Conservation (phyloP, 805 yeast species). For the Saccharomycopsis oosterbeekiorum region DNA sequence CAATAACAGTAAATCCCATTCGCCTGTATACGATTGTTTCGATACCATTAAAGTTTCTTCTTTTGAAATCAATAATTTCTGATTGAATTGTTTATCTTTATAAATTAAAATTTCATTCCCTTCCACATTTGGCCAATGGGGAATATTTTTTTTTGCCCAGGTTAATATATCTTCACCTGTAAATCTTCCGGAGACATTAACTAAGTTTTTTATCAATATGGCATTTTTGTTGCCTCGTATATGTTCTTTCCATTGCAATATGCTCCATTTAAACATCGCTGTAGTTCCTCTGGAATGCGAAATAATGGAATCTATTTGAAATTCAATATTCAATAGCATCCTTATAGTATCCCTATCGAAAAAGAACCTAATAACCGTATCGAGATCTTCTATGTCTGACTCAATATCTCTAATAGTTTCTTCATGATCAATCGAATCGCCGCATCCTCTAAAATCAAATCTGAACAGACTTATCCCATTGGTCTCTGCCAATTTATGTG, state of each 20-base stretch:
- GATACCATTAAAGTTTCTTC: slow-evolving; percentile 45
- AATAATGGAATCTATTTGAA: slow-evolving; percentile 37
- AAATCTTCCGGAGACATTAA: slow-evolving; percentile 69
- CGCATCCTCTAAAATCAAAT: slow-evolving; percentile 82
- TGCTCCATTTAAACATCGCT: slow-evolving; percentile 66
- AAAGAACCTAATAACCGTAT: slow-evolving; percentile 31
- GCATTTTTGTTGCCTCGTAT: slow-evolving; percentile 22
- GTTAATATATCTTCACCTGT: slow-evolving; percentile 37
- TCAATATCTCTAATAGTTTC: slow-evolving; percentile 44
- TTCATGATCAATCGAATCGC: slow-evolving; percentile 39
- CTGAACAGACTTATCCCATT: slow-evolving; percentile 59
- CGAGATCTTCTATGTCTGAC: slow-evolving; percentile 64
- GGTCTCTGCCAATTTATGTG: slow-evolving; percentile 45
- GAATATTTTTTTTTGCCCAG: slow-evolving; percentile 27
- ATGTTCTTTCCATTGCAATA: slow-evolving; percentile 31
- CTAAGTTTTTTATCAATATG: slow-evolving; percentile 48
- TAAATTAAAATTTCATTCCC: slow-evolving; percentile 22
- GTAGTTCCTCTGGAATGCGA: slow-evolving; percentile 78
- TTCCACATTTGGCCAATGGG: slow-evolving; percentile 27
- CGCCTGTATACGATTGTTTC: slow-evolving; percentile 23
- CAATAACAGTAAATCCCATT: slow-evolving; percentile 32
- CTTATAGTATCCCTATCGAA: slow-evolving; percentile 1
- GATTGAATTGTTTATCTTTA: slow-evolving; percentile 40
- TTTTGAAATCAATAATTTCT: slow-evolving; percentile 32
- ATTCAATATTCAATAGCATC: not conserved